Conservation (phyloP, 1,284 basidiomycete genomes). For the Ganoderma meredithae region DNA sequence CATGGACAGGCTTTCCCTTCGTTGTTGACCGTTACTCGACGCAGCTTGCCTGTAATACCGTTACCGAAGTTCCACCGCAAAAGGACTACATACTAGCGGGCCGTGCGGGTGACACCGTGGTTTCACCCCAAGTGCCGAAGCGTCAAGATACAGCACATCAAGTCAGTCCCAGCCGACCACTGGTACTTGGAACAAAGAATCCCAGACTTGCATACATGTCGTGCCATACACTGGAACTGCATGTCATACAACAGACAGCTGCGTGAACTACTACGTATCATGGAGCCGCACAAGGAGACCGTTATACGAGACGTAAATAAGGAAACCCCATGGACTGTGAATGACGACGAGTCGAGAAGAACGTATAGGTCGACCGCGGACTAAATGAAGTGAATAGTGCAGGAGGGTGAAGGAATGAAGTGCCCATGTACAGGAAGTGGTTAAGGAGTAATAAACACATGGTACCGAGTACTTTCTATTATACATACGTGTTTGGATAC, state of each 20-base stretch:
- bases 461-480: constrained; percentile 29
- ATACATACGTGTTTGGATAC: constrained; percentile 28
- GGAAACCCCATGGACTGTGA: neutral
- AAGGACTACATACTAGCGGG: too few species aligned
- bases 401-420: neutral
- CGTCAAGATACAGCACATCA: neutral
- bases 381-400: neutral
- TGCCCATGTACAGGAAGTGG: constrained; percentile 1
- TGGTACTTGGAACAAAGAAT: neutral
- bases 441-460: constrained; percentile 18
- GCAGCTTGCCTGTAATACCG: too few species aligned
- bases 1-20: too few species aligned
- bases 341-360: neutral
- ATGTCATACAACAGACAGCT: constrained; percentile 9
- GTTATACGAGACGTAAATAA: neutral
- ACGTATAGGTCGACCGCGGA: neutral
- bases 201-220: neutral
- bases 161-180: too few species aligned
- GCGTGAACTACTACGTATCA: neutral
- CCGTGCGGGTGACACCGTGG: too few species aligned
- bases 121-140: neutral
- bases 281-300: neutral
- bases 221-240: neutral
- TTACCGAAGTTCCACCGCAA: too few species aligned
- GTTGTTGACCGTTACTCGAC: too few species aligned